phyloP scores from a whole-genome alignment of 2,329 filamentous ascomycete genomes.

The Colletotrichum coccodes region DNA sequence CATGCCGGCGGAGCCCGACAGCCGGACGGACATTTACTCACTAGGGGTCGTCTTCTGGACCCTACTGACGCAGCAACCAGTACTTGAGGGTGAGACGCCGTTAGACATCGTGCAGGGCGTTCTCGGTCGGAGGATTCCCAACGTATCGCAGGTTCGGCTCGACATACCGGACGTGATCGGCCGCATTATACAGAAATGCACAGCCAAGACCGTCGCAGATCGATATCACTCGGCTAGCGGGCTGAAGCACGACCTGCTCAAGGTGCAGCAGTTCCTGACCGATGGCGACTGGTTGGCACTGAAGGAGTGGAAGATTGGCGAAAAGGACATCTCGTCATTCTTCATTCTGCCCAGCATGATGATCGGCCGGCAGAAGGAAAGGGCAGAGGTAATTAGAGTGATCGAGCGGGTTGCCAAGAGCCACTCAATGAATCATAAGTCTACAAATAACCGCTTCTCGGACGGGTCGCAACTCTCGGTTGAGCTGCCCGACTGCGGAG shows the following conservation, averaged over 20 bases:
- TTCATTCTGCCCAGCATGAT: constrained; percentile 86
- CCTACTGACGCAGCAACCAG: constrained; percentile 80
- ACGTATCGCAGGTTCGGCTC: constrained; percentile 79
- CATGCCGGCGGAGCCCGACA: constrained; percentile 91
- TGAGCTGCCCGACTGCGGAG: constrained; percentile 58
- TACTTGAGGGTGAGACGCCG: constrained; percentile 82
- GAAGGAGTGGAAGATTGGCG: constrained; percentile 78
- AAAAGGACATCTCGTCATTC: constrained; percentile 91
- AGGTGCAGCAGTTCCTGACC: constrained; percentile 78
- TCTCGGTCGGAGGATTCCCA: constrained; percentile 80
- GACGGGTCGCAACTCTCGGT: constrained; percentile 65
- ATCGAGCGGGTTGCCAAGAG: constrained; percentile 81
- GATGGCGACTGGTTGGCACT: constrained; percentile 79
- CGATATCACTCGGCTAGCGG: constrained; percentile 91
- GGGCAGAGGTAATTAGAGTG: constrained; percentile 74
- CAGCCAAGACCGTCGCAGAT: constrained; percentile 86
- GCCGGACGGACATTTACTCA: constrained; percentile 92
- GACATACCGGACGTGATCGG: constrained; percentile 88
- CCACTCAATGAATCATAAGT: constrained; percentile 61
- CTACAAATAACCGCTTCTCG: constrained; percentile 57
- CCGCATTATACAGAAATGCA: constrained; percentile 90
- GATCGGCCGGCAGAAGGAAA: constrained; percentile 82
- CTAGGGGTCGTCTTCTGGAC: constrained; percentile 91
- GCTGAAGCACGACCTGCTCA: constrained; percentile 81
- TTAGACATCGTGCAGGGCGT: constrained; percentile 94